Evolutionary conservation across 805 yeast genomes (phyloP), one percentile per base, ranked within the genome.

Genomic region (Yarrowia divulgata): DNA sequence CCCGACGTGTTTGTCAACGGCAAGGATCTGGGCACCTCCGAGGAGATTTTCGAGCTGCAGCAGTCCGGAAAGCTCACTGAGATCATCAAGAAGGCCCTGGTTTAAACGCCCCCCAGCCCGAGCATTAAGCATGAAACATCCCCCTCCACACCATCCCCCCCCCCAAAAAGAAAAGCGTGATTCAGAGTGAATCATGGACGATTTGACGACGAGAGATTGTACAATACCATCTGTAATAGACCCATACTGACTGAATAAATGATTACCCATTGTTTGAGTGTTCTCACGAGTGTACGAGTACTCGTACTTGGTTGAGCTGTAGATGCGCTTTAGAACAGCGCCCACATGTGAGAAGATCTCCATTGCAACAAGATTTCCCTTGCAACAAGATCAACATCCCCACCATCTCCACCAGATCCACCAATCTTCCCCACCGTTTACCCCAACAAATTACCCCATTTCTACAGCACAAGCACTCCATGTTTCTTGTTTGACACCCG

Each of bases 241-340:
- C 60, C 60, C 60, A 54, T 54, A 54, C 60, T 54, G 60, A 54
- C 60, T 57, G 48, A 57, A 57, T 57, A 32, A 57, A 57, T 40
- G 29, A 55, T 54, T 19, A 40, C 49, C 49, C 49, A 18, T 18
- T 18, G 19, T 9, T 8, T 8, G 45, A 23, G 29, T 23, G 29
- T 23, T 23, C 29, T 23, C 29, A 23, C 29, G 29, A 23, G 29
- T 23, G 29, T 23, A n/a, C n/a, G n/a, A n/a, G n/a, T n/a, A n/a
- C n/a, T n/a, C n/a, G n/a, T n/a, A 23, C 3, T 23, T 23, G 3
- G 29, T 23, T 23, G 29, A 23, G 29, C 29, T 13, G 48, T 43
- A 43, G 23, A 16, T 16, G 45, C 16, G 16, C 10, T 39, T 8
- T 39, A 13, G 3, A 42, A 42, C 19, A 2, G 29, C 29, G 29